These are phyloP conservation scores for Syzygium aromaticum DNA, from an alignment of 345 rosid species.

Conservation along the genomic window DNA sequence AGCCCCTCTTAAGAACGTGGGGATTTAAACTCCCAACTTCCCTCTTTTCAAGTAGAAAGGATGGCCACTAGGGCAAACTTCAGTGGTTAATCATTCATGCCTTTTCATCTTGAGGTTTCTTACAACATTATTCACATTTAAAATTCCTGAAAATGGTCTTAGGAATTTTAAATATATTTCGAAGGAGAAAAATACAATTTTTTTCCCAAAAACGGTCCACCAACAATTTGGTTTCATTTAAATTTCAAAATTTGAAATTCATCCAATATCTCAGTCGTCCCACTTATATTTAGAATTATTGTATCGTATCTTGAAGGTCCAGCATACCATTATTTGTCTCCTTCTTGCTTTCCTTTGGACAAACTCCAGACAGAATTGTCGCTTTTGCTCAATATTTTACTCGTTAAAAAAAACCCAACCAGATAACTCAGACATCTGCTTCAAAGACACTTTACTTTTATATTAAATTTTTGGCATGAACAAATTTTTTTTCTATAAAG, in stretches of 20 bases:
- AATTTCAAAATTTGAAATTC: background rate
- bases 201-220: background rate
- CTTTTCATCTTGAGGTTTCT: background rate
- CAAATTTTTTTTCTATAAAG: background rate
- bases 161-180: background rate
- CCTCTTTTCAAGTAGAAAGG: no score
- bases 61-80: no score
- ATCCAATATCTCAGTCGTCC: background rate
- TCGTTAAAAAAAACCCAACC: background rate
- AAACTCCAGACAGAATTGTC: background rate
- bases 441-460: background rate
- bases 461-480: background rate
- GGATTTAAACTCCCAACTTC: no score
- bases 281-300: background rate
- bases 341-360: background rate
- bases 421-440: background rate
- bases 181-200: background rate
- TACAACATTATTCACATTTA: background rate
- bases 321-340: background rate
- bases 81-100: background rate
- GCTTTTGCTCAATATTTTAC: conserved; percentile 9
- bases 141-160: background rate
- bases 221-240: background rate
- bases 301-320: background rate
- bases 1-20: no score